Evolutionary conservation across 805 yeast genomes (phyloP).

Genomic region (Zygoascus ofunaensis): DNA sequence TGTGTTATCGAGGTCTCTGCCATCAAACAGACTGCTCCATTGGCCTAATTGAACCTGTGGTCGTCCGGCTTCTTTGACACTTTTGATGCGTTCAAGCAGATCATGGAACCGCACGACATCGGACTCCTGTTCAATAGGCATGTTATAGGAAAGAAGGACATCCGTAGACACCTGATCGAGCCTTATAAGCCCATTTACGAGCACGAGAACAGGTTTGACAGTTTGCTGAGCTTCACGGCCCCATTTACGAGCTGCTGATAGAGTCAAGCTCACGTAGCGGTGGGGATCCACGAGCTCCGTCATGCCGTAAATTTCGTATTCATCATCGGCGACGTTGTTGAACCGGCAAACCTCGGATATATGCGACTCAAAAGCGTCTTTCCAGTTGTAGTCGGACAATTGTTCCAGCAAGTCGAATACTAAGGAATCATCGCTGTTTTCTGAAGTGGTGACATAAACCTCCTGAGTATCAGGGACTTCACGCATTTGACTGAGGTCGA

Average conservation of each 20-base stretch:
- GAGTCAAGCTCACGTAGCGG: not conserved
- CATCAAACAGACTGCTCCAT: not conserved
- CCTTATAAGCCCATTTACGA: constrained; percentile 51
- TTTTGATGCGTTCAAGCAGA: not conserved
- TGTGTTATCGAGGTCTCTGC: not conserved
- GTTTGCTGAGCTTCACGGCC: constrained; percentile 31
- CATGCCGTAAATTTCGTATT: not conserved
- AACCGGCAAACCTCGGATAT: constrained; percentile 21
- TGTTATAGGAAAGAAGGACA: constrained; percentile 48
- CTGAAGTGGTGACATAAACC: constrained; percentile 50
- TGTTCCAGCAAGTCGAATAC: constrained; percentile 36
- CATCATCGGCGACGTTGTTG: constrained; percentile 14
- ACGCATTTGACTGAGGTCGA: constrained; percentile 72
- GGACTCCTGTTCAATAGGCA: constrained; percentile 31
- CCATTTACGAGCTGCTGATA: constrained; percentile 42
- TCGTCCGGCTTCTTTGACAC: not conserved
- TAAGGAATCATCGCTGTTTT: constrained; percentile 23
- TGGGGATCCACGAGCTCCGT: not conserved
- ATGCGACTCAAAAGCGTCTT: constrained; percentile 19
- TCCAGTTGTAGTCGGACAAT: constrained; percentile 23
- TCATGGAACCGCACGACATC: not conserved
- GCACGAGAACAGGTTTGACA: constrained; percentile 33
- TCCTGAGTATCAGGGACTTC: constrained; percentile 93
- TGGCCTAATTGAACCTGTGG: not conserved
- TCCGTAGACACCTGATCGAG: constrained; percentile 47